phyloP scores from a whole-genome alignment of 495 filamentous ascomycete species.

The Annulohypoxylon bovei region DNA sequence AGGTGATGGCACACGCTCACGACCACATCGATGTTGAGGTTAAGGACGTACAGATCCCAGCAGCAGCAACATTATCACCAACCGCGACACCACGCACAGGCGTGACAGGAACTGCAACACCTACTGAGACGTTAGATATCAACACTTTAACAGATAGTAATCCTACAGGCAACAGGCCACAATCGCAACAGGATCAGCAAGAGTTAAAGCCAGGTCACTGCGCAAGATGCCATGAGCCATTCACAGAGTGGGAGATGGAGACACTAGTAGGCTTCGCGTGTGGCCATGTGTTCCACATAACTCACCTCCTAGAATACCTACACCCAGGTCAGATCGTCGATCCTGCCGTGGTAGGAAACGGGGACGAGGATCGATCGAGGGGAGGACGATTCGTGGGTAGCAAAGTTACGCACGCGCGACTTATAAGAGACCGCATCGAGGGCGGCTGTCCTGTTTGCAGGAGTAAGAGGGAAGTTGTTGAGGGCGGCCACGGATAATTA shows the following conservation, averaged over 20 bases:
- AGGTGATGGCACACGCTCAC: constrained; percentile 64
- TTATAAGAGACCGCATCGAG: constrained; percentile 75
- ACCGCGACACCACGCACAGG: constrained; percentile 41
- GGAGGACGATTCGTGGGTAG: constrained; percentile 67
- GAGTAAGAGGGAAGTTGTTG: constrained; percentile 39
- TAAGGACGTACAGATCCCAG: constrained; percentile 38
- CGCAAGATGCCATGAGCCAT: constrained; percentile 69
- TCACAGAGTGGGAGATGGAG: constrained; percentile 70
- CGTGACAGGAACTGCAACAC: constrained; percentile 50
- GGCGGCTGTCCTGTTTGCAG: constrained; percentile 77
- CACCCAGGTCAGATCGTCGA: constrained; percentile 52
- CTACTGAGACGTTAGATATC: constrained; percentile 34
- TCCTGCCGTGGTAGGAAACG: constrained; percentile 49
- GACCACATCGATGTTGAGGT: constrained; percentile 53
- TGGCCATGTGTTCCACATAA: constrained; percentile 88
- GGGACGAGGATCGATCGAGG: constrained; percentile 50
- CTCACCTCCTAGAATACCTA: constrained; percentile 71
- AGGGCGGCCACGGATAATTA: constrained; percentile 20
- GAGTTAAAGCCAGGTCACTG: constrained; percentile 63
- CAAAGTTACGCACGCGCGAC: constrained; percentile 88
- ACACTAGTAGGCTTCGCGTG: constrained; percentile 92
- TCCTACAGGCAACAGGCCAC: constrained; percentile 7
- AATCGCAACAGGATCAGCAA: constrained; percentile 31
- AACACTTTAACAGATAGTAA: constrained; percentile 43
- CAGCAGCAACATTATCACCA: constrained; percentile 32